Conservation (phyloP, 148 eudicot genomes). For the Chenopodium quinoa region DNA sequence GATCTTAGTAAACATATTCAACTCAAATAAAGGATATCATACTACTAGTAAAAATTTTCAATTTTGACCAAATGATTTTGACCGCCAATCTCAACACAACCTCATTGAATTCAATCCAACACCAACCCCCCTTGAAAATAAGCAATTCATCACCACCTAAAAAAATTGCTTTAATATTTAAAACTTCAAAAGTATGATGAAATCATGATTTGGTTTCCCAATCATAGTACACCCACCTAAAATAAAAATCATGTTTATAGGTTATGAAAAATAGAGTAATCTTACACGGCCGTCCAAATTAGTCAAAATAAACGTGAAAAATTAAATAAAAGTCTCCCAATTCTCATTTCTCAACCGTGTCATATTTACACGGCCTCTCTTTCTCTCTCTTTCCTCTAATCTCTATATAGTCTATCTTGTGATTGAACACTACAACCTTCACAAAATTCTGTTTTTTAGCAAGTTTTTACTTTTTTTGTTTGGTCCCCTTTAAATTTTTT, state of each 20-base stretch:
- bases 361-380: background rate
- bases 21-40: background rate
- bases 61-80: background rate
- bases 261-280: background rate
- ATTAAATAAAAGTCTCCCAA: background rate
- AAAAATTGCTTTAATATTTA: background rate
- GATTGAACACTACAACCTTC: background rate
- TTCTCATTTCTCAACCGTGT: background rate
- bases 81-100: background rate
- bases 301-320: conserved; percentile 33
- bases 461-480: background rate
- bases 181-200: background rate
- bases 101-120: background rate
- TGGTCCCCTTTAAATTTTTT: background rate
- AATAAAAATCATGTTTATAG: background rate
- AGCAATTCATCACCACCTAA: background rate
- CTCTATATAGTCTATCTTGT: background rate
- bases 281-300: conserved; percentile 21
- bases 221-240: background rate
- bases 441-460: no score
- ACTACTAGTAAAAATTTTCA: background rate
- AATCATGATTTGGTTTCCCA: conserved; percentile 14
- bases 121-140: background rate
- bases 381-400: background rate
- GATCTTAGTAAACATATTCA: background rate